Conservation (phyloP, 2,329 filamentous ascomycete genomes). For the Colletotrichum orchidophilum region DNA sequence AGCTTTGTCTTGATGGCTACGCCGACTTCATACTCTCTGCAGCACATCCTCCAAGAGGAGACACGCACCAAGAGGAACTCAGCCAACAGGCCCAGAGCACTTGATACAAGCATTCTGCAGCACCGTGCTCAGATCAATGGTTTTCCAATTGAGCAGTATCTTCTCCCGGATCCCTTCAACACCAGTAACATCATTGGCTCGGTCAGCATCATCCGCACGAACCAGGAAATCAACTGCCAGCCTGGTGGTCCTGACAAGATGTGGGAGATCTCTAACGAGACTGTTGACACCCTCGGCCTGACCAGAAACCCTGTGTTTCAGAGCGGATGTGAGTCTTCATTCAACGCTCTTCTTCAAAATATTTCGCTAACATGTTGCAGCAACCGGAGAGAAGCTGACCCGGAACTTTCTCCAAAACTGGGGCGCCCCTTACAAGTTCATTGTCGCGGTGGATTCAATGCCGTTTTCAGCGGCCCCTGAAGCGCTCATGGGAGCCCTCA, state of each 20-base stretch:
- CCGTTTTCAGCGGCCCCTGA: slow-evolving; percentile 59
- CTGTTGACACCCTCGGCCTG: slow-evolving; percentile 51
- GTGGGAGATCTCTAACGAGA: slow-evolving; percentile 59
- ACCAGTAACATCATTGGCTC: slow-evolving; percentile 54
- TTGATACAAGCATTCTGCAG: slow-evolving; percentile 34
- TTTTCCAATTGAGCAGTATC: slow-evolving; percentile 39
- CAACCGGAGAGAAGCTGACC: slow-evolving; percentile 53
- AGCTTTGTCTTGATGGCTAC: slow-evolving; percentile 51
- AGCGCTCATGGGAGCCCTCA: slow-evolving; percentile 59
- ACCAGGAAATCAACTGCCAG: slow-evolving; percentile 58
- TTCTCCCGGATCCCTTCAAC: slow-evolving; percentile 52
- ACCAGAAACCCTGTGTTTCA: slow-evolving; percentile 50
- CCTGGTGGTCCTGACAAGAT: slow-evolving; percentile 68
- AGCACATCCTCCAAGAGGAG: slow-evolving; percentile 34
- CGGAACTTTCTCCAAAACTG: slow-evolving; percentile 65
- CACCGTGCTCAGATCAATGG: neutral
- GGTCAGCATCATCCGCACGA: slow-evolving; percentile 67
- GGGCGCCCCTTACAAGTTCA: slow-evolving; percentile 74
- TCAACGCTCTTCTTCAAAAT: slow-evolving; percentile 22
- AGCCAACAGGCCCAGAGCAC: neutral
- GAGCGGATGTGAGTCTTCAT: slow-evolving; percentile 42
- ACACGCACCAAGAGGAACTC: neutral
- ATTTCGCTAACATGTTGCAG: slow-evolving; percentile 42
- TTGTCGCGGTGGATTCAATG: slow-evolving; percentile 62
- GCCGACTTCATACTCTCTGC: slow-evolving; percentile 37